Percentiles rank a stretch among this genome's conserved stretches.
phyloP scores from a whole-genome alignment of 495 filamentous ascomycete species.

The Aspergillus campestris region DNA sequence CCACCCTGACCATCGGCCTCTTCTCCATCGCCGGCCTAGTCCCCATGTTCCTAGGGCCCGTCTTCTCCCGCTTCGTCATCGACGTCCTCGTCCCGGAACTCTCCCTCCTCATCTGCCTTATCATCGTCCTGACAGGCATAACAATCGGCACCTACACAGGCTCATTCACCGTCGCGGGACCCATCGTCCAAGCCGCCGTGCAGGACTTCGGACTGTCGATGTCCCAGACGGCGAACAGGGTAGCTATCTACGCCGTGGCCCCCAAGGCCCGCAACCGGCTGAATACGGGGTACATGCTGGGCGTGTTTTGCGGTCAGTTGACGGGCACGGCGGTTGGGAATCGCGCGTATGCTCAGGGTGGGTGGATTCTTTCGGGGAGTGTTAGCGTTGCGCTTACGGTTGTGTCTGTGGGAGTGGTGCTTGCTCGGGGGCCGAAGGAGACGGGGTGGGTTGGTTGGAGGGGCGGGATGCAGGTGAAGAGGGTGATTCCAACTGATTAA shows the following conservation, averaged over 20 bases:
- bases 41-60: constrained; percentile 54
- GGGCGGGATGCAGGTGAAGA: constrained; percentile 36
- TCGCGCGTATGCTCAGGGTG: constrained; percentile 55
- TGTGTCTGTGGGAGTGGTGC: constrained; percentile 47
- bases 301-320: constrained; percentile 65
- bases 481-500: not conserved
- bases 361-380: constrained; percentile 62
- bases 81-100: constrained; percentile 60
- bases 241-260: constrained; percentile 61
- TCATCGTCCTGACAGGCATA: constrained; percentile 51
- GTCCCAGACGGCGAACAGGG: constrained; percentile 66
- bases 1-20: constrained; percentile 59
- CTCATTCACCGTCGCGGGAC: constrained; percentile 57
- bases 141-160: constrained; percentile 64
- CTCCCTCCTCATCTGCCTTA: constrained; percentile 54
- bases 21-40: constrained; percentile 72
- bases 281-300: constrained; percentile 80
- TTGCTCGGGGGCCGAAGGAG: constrained; percentile 58
- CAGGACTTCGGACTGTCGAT: constrained; percentile 69
- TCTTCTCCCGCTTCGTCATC: constrained; percentile 63
- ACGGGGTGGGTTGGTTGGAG: constrained; percentile 68
- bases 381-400: constrained; percentile 60
- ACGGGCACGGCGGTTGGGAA: constrained; percentile 69
- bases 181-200: constrained; percentile 64
- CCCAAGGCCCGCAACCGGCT: constrained; percentile 66